Base-by-base conservation (phyloP, 106 monocot species). In the Amphibolis antarctica region DNA sequence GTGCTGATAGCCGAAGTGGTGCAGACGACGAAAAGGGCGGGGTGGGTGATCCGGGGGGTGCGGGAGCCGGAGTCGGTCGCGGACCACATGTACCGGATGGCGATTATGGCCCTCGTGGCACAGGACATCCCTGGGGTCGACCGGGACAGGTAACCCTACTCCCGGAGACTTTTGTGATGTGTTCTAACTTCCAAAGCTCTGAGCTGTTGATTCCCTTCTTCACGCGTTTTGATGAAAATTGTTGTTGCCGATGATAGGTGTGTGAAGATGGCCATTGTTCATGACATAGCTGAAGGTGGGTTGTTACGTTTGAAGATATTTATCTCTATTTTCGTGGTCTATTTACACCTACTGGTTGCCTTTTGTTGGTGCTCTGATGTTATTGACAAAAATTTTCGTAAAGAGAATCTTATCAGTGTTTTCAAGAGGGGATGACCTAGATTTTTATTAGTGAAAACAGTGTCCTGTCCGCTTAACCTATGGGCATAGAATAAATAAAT, bases 61-160 rank as follows among this genome's bases (percentile, higher is more conserved):
- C 63, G 64, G 29, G 89, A 70, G 17, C 86, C 94, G 26, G 94
- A 96, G 79, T 96, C 94, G 28, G 76, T 96, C 48, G 94, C 89
- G 46, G 94, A 96, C 66, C 94, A 96, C 84, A 96, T 96, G 94
- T 89, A 96, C 75, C 76, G 94, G 55, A 96, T 96, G 94, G 75
- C 86, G 29, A 54, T 96, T 59, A 96, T 96, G 93, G 86, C 86
- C 10, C 76, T 94, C 64, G 54, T 86, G 31, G 83, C 81, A 25
- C 44, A 57, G n/a, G 72, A 72, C 19, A 49, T 72, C 23, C 72
- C 96, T 12, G 81, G 84, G 1, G 72, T 85, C 60, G 78, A 98
- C 73, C 77, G 96, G 19, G 96, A 90, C 45, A 83, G 89, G 89
- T 93, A 50, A 42, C 73, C 53, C n/a, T n/a, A n/a, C n/a, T n/a